These are phyloP conservation scores for Leccinum pellstonianum DNA, from an alignment of 768 basidiomycete genomes.

Conservation along the genomic window DNA sequence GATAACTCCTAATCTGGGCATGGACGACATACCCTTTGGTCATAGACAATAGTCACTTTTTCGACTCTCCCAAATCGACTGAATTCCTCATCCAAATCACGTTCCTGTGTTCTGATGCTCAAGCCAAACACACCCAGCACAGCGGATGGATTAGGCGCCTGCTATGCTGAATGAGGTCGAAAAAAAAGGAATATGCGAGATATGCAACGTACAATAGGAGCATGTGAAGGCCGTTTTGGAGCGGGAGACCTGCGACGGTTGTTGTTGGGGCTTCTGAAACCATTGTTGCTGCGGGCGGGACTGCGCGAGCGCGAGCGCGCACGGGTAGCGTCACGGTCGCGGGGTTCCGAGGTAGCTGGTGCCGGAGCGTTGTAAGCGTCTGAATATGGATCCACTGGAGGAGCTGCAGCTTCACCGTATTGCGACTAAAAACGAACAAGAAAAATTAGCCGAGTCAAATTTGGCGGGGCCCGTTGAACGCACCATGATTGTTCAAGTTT, in stretches of 20 bases:
- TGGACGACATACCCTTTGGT: slow-evolving; percentile 73
- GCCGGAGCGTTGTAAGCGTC: slow-evolving; percentile 76
- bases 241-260: slow-evolving; percentile 58
- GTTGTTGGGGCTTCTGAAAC: slow-evolving; percentile 55
- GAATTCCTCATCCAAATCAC: slow-evolving; percentile 95
- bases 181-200: neutral
- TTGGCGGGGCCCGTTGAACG: slow-evolving; percentile 14
- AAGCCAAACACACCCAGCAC: slow-evolving; percentile 98
- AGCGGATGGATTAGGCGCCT: slow-evolving; percentile 85
- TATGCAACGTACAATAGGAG: slow-evolving; percentile 61
- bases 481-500: slow-evolving; percentile 71
- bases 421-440: slow-evolving; percentile 32
- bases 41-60: slow-evolving; percentile 96
- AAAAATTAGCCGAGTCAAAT: neutral
- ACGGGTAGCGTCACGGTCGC: slow-evolving; percentile 57
- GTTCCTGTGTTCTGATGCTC: slow-evolving; percentile 90
- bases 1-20: slow-evolving; percentile 1
- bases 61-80: slow-evolving; percentile 84
- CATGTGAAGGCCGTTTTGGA: slow-evolving; percentile 64
- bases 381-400: slow-evolving; percentile 75
- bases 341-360: slow-evolving; percentile 42
- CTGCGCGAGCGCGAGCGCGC: slow-evolving; percentile 78
- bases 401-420: slow-evolving; percentile 63
- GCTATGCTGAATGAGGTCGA: slow-evolving; percentile 42
- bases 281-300: slow-evolving; percentile 52